Conservation (phyloP, 2,329 filamentous ascomycete species). For the Arachnomyces sp. region DNA sequence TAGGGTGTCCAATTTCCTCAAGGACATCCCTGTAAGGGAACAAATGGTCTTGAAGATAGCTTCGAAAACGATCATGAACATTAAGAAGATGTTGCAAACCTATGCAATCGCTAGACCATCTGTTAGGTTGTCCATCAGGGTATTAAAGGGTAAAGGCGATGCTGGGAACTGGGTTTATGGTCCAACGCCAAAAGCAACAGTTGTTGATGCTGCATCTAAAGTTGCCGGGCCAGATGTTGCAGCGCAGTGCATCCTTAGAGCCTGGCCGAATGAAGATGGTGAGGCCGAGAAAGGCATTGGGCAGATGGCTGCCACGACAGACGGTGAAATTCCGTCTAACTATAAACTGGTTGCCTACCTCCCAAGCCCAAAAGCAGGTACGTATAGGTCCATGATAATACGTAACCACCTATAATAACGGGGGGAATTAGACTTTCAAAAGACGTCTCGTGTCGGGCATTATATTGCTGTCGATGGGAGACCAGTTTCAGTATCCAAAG, state of each 20-base stretch:
- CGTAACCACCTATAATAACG: background rate
- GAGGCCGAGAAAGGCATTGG: slow-evolving; percentile 1
- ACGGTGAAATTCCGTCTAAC: slow-evolving; percentile 12
- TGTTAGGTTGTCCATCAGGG: slow-evolving; percentile 49
- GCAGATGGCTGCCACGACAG: slow-evolving; percentile 12
- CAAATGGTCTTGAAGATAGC: slow-evolving; percentile 47
- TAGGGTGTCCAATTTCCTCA: slow-evolving; percentile 50
- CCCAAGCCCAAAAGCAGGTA: slow-evolving; percentile 38
- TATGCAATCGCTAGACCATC: slow-evolving; percentile 54
- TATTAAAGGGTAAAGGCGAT: slow-evolving; percentile 54
- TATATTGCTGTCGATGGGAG: slow-evolving; percentile 53
- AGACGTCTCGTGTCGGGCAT: slow-evolving; percentile 31
- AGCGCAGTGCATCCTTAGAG: slow-evolving; percentile 39
- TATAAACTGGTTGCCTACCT: slow-evolving; percentile 44
- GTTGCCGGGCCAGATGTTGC: slow-evolving; percentile 48
- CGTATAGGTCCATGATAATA: slow-evolving; percentile 1
- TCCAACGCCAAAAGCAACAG: slow-evolving; percentile 40
- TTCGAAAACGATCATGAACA: slow-evolving; percentile 42
- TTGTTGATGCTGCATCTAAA: slow-evolving; percentile 50
- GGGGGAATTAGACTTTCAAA: slow-evolving; percentile 26
- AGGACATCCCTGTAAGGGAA: slow-evolving; percentile 52
- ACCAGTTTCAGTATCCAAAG: slow-evolving; percentile 44
- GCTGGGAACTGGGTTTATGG: slow-evolving; percentile 55
- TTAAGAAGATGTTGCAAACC: slow-evolving; percentile 48
- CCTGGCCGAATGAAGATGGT: slow-evolving; percentile 22